These are phyloP conservation scores for Penicillium canescens DNA, from an alignment of 495 filamentous ascomycete genomes.

Conservation along the genomic window DNA sequence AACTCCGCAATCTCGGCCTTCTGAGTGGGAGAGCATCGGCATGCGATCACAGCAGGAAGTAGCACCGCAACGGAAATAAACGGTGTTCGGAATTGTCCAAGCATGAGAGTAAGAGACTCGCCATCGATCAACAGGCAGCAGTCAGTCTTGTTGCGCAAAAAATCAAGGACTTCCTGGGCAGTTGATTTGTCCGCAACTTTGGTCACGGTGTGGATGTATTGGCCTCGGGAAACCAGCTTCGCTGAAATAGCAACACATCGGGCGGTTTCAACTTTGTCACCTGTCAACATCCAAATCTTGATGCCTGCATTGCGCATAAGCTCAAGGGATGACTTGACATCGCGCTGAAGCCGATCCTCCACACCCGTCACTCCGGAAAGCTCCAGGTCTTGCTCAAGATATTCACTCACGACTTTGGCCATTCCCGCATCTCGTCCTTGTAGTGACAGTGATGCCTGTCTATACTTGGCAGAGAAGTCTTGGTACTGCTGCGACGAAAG, in stretches of 20 bases:
- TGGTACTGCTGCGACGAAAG: slow-evolving; percentile 74
- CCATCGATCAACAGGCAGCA: slow-evolving; percentile 95
- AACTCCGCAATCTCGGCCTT: slow-evolving; percentile 92
- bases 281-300: slow-evolving; percentile 99
- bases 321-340: slow-evolving; percentile 94
- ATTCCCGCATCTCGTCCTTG: slow-evolving; percentile 77
- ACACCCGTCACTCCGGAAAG: slow-evolving; percentile 95
- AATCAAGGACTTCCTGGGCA: slow-evolving; percentile 82
- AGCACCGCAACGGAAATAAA: slow-evolving; percentile 89
- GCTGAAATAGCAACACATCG: slow-evolving; percentile 93
- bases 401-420: slow-evolving; percentile 73
- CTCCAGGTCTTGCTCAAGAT: slow-evolving; percentile 86
- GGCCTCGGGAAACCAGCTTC: slow-evolving; percentile 90
- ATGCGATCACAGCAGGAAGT: slow-evolving; percentile 91
- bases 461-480: slow-evolving; percentile 74
- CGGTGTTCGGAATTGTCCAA: slow-evolving; percentile 73
- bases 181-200: slow-evolving; percentile 60
- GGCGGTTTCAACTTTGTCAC: slow-evolving; percentile 98
- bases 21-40: slow-evolving; percentile 94
- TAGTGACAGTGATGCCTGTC: slow-evolving; percentile 77
- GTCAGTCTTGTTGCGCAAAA: slow-evolving; percentile 82
- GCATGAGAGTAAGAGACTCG: slow-evolving; percentile 79
- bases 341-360: slow-evolving; percentile 91
- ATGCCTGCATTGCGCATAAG: slow-evolving; percentile 97
- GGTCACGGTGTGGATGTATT: slow-evolving; percentile 92